Evolutionary conservation across 768 basidiomycete species (phyloP).

Genomic region (Clitopilus hobsonii): DNA sequence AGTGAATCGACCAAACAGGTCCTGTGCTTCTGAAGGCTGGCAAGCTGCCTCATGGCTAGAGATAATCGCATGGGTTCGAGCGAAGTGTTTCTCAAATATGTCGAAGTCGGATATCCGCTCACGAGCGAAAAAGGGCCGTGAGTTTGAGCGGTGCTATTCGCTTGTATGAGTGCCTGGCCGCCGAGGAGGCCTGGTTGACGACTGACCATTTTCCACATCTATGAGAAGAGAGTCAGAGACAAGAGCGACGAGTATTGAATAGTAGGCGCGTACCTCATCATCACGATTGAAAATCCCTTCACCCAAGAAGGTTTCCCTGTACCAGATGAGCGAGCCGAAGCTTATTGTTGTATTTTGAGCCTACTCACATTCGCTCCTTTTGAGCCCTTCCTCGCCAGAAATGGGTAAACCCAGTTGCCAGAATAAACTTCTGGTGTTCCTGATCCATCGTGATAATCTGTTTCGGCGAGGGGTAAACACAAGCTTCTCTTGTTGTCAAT

Average conservation of each 20-base stretch:
- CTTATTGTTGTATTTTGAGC: background rate
- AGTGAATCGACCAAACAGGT: constrained; percentile 63
- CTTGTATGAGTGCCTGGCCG: background rate
- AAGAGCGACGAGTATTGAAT: background rate
- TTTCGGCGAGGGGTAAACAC: background rate
- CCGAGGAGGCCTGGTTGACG: background rate
- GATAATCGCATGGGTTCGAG: constrained; percentile 44
- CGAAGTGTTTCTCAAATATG: constrained; percentile 54
- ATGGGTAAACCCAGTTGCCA: constrained; percentile 59
- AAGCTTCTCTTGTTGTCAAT: too few species aligned
- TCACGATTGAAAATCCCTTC: constrained; percentile 77
- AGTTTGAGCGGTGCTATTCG: constrained; percentile 54
- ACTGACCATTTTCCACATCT: constrained; percentile 65
- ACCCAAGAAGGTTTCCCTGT: constrained; percentile 61
- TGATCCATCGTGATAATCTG: constrained; percentile 76
- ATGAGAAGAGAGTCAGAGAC: constrained; percentile 5
- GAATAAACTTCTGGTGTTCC: constrained; percentile 59
- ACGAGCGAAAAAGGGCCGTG: constrained; percentile 72
- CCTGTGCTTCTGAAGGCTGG: constrained; percentile 58
- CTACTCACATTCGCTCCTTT: constrained; percentile 62
- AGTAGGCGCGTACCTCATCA: constrained; percentile 45
- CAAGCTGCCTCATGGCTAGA: constrained; percentile 30
- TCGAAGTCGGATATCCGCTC: constrained; percentile 70
- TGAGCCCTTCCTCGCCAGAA: constrained; percentile 66
- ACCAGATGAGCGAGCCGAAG: constrained; percentile 1